A percentile compares a stretch with the other conserved stretches of the same genome.
These are phyloP conservation scores for Kwoniella dejecticola DNA, from an alignment of 768 basidiomycete genomes.

Conservation along the genomic window DNA sequence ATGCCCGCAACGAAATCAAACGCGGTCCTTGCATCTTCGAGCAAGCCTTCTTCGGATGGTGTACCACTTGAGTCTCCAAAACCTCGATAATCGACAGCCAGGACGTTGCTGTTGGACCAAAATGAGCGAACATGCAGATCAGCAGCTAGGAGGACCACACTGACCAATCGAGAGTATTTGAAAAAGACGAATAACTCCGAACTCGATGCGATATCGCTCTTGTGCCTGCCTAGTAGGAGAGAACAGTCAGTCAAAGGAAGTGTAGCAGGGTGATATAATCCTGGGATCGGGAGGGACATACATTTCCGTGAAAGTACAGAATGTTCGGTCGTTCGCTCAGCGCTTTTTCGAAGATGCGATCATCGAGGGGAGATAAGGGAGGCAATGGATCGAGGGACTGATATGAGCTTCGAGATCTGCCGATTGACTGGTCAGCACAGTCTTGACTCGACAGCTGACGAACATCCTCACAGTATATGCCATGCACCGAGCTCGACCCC, in stretches of 20 bases:
- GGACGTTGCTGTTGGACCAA: slow-evolving; percentile 64
- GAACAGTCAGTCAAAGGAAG: not conserved
- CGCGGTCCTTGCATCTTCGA: slow-evolving; percentile 69
- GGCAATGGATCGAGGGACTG: slow-evolving; percentile 35
- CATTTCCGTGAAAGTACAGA: slow-evolving; percentile 91
- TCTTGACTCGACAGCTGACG: not conserved
- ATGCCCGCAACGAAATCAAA: slow-evolving; percentile 70
- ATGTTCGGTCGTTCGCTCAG: slow-evolving; percentile 68
- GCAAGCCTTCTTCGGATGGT: slow-evolving; percentile 75
- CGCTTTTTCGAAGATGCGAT: slow-evolving; percentile 62
- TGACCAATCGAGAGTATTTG: slow-evolving; percentile 55
- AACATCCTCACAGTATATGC: slow-evolving; percentile 46
- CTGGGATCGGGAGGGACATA: slow-evolving; percentile 3
- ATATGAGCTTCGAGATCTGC: slow-evolving; percentile 49
- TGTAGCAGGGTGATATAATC: not conserved
- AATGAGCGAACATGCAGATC: not conserved
- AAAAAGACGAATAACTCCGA: slow-evolving; percentile 67
- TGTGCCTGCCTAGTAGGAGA: slow-evolving; percentile 62
- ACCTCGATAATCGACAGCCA: slow-evolving; percentile 88
- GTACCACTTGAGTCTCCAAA: slow-evolving; percentile 81
- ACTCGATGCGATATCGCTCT: slow-evolving; percentile 71
- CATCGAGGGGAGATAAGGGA: slow-evolving; percentile 55
- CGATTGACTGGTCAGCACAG: slow-evolving; percentile 22
- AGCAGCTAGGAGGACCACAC: not conserved
- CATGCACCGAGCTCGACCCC: slow-evolving; percentile 69